Percentiles rank a stretch among this genome's conserved stretches.
Conservation (phyloP, 2,329 filamentous ascomycete genomes). For the Ampelomyces quisqualis region DNA sequence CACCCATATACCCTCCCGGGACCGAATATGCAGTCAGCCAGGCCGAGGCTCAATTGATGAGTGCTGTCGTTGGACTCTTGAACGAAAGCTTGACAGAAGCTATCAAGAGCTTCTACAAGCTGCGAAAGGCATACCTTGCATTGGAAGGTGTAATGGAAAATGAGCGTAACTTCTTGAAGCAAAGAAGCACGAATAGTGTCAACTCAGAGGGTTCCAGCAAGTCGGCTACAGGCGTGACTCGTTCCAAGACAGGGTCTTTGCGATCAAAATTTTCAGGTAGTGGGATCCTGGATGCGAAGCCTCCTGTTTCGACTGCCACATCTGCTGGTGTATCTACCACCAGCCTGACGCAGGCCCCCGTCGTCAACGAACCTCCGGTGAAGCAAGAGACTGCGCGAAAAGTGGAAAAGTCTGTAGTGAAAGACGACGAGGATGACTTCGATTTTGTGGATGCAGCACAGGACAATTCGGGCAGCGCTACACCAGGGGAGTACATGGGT, state of each 20-base stretch:
- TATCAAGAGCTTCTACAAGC: constrained; percentile 87
- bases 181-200: constrained; percentile 39
- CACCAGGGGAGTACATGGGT: constrained; percentile 52
- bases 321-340: constrained; percentile 19
- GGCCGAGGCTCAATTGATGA: constrained; percentile 85
- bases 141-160: constrained; percentile 76
- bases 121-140: constrained; percentile 83
- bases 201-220: constrained; percentile 21
- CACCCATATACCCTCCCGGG: constrained; percentile 73
- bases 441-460: constrained; percentile 62
- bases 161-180: constrained; percentile 62
- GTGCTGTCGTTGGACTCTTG: constrained; percentile 81
- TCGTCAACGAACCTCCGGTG: constrained; percentile 2
- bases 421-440: constrained; percentile 38
- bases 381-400: constrained; percentile 7
- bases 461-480: constrained; percentile 48
- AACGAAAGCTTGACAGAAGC: constrained; percentile 92
- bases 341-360: constrained; percentile 16
- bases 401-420: constrained; percentile 12
- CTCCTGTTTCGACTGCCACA: constrained; percentile 13
- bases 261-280: constrained; percentile 14
- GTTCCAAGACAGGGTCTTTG: constrained; percentile 20
- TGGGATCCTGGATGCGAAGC: constrained; percentile 11
- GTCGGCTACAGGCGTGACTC: constrained; percentile 25
- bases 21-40: constrained; percentile 84